Evolutionary conservation across 495 filamentous ascomycete genomes (phyloP).

Genomic region (Talaromyces thailandensis): DNA sequence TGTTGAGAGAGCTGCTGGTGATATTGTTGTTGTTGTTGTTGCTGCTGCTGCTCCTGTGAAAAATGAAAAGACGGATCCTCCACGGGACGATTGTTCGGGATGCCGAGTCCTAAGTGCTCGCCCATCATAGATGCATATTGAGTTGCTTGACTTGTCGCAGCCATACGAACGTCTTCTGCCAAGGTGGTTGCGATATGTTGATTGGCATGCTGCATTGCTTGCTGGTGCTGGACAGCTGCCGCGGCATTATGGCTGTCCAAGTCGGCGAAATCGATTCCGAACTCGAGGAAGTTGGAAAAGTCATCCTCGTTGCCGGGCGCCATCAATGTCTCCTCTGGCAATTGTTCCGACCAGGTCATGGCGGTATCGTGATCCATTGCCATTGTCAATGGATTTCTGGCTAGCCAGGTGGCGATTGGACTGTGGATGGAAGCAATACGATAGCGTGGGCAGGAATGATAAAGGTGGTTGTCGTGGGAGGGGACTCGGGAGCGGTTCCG

Average conservation of each 20-base stretch:
- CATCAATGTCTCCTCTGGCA: constrained; percentile 25
- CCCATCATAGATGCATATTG: constrained; percentile 12
- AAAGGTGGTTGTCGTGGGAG: background rate
- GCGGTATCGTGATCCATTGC: constrained; percentile 33
- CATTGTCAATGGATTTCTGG: background rate
- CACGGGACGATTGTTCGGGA: constrained; percentile 5
- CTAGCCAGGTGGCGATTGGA: background rate
- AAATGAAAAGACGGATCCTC: constrained; percentile 14
- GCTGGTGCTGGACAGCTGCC: constrained; percentile 15
- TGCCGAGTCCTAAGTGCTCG: background rate
- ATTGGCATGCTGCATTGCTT: constrained; percentile 21
- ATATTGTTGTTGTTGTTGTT: constrained; percentile 9
- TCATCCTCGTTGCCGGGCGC: constrained; percentile 33
- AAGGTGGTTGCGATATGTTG: constrained; percentile 23
- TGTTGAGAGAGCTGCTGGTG: constrained; percentile 6
- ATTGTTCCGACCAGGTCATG: constrained; percentile 33
- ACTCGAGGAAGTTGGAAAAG: constrained; percentile 46
- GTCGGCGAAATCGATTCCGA: constrained; percentile 41
- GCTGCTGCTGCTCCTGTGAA: constrained; percentile 13
- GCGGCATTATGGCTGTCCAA: constrained; percentile 34
- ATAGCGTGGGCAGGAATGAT: background rate
- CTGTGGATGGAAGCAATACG: background rate
- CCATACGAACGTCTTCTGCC: constrained; percentile 19
- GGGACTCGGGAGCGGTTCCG: constrained; percentile 4
- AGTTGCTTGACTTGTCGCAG: constrained; percentile 20